A percentile compares a stretch with the other conserved stretches of the same genome.
Evolutionary conservation across 1,139 yeast species (phyloP).

Genomic region (Yamadazyma sp.): DNA sequence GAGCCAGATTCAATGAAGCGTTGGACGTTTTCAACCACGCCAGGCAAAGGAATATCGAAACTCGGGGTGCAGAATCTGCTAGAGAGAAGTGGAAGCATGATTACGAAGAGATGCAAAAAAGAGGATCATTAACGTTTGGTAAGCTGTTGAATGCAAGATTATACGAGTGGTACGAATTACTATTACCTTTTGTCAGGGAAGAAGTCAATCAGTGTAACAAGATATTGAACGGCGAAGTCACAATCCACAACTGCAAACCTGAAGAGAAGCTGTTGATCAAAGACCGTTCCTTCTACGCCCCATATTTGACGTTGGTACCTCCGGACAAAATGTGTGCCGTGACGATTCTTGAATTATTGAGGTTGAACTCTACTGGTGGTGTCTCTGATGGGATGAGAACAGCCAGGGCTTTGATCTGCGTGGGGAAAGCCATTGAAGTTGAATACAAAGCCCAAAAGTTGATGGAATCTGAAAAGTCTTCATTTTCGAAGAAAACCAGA

Average conservation of each 20-base stretch:
- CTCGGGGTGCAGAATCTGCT: constrained; percentile 82
- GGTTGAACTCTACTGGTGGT: constrained; percentile 74
- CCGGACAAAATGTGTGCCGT: constrained; percentile 84
- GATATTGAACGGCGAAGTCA: constrained; percentile 25
- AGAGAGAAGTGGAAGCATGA: constrained; percentile 86
- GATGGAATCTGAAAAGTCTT: constrained; percentile 56
- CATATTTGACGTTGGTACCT: constrained; percentile 67
- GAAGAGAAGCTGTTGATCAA: constrained; percentile 37
- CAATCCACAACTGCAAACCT: constrained; percentile 17
- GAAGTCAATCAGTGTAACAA: constrained; percentile 56
- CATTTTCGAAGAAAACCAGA: constrained; percentile 34
- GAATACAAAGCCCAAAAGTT: constrained; percentile 75
- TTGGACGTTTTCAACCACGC: constrained; percentile 69
- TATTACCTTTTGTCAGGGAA: constrained; percentile 67
- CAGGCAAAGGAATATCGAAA: constrained; percentile 76
- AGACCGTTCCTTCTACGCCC: constrained; percentile 71
- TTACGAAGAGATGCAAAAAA: constrained; percentile 64
- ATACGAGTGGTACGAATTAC: constrained; percentile 74
- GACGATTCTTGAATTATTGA: constrained; percentile 78
- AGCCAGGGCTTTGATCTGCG: constrained; percentile 75
- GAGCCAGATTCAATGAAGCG: constrained; percentile 56
- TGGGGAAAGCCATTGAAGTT: constrained; percentile 81
- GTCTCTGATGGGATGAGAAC: constrained; percentile 83
- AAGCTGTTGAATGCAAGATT: constrained; percentile 69
- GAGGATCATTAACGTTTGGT: constrained; percentile 60